These are phyloP conservation scores for Oryza coarctata DNA, from an alignment of 176 grass and related monocot genomes.

Conservation along the genomic window DNA sequence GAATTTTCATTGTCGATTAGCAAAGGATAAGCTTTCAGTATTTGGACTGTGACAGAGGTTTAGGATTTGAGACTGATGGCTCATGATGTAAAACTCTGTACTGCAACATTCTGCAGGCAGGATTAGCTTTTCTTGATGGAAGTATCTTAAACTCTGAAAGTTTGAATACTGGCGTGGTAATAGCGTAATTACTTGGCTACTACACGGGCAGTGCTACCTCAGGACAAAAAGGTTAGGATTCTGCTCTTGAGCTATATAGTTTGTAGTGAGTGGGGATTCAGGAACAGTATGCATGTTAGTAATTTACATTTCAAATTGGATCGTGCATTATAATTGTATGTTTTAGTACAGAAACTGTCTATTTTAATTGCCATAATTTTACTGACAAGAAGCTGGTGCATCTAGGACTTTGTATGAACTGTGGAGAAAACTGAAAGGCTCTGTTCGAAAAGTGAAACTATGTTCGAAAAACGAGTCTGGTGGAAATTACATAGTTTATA, in stretches of 20 bases:
- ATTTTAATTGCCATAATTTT: conserved; percentile 1
- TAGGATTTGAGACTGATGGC: background rate
- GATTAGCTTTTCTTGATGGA: conserved; percentile 55
- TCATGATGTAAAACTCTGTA: conserved; percentile 5
- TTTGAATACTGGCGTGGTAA: conserved; percentile 54
- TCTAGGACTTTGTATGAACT: background rate
- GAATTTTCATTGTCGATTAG: background rate
- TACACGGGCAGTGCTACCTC: too few species aligned
- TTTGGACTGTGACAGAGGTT: background rate
- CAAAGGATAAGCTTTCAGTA: background rate
- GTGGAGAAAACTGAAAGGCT: background rate
- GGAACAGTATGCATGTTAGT: too few species aligned
- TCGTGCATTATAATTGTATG: background rate
- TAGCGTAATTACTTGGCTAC: background rate
- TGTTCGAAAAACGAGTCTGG: background rate
- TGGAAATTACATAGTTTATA: background rate
- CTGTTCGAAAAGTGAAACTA: background rate
- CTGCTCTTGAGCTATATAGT: too few species aligned
- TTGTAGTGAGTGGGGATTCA: too few species aligned
- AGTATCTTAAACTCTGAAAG: conserved; percentile 54
- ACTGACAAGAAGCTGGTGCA: background rate
- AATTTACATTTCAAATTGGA: too few species aligned
- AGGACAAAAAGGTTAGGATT: too few species aligned
- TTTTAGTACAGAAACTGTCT: background rate
- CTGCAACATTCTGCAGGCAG: conserved; percentile 52